Evolutionary conservation across 164 flowering plant species (phyloP).

Genomic region (Vitis riparia): DNA sequence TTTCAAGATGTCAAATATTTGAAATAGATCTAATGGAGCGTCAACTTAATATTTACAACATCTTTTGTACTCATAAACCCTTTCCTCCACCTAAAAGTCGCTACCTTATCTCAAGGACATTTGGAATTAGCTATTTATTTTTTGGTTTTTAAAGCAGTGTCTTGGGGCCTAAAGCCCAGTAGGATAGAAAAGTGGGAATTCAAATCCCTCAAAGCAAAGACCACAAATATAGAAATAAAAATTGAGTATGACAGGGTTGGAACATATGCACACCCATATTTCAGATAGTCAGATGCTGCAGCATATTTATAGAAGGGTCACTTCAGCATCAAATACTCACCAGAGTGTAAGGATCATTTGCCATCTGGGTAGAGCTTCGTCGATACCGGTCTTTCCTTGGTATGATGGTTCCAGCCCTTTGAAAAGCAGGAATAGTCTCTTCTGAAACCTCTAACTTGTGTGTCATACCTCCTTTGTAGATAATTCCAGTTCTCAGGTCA

Average conservation of each 20-base stretch:
- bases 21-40: too few relatives aligned
- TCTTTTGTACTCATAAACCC: too few relatives aligned
- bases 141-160: too few relatives aligned
- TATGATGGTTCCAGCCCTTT: conserved; percentile 86
- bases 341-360: conserved; percentile 92
- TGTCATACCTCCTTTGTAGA: conserved; percentile 66
- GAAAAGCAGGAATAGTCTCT: conserved; percentile 86
- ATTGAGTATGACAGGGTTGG: background rate
- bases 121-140: too few relatives aligned
- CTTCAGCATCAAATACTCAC: conserved; percentile 43
- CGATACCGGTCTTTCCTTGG: conserved; percentile 91
- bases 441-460: conserved; percentile 71
- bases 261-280: background rate
- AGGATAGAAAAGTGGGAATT: background rate
- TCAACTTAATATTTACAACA: too few relatives aligned
- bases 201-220: background rate
- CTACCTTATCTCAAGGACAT: too few relatives aligned
- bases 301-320: background rate
- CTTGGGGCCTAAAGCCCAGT: too few relatives aligned
- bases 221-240: background rate
- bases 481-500: conserved; percentile 75
- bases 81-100: too few relatives aligned
- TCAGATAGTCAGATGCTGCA: too few relatives aligned
- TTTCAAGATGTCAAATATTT: too few relatives aligned
- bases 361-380: conserved; percentile 96